These are phyloP conservation scores for Xerocomellus amylosporus DNA, from an alignment of 768 basidiomycete genomes.

Conservation along the genomic window DNA sequence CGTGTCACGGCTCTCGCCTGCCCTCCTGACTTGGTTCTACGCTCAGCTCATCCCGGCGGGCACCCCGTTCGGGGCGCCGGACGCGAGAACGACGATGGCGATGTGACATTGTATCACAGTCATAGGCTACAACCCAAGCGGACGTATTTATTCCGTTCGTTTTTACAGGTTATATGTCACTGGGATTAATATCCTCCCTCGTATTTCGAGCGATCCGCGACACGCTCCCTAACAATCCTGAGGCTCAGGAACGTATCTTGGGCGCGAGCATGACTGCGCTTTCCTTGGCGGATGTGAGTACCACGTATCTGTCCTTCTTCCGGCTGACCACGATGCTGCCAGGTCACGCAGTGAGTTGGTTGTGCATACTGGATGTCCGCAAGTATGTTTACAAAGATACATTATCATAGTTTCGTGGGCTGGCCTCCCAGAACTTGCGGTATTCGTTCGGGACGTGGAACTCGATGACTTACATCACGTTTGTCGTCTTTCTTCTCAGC, in stretches of 20 bases:
- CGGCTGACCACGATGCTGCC: conserved; percentile 1
- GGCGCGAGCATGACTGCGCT: conserved; percentile 61
- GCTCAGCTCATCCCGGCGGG: conserved; percentile 56
- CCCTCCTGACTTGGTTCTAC: conserved; percentile 59
- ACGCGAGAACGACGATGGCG: conserved; percentile 55
- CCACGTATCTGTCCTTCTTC: neutral
- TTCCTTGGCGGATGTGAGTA: conserved; percentile 66
- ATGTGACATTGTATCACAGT: conserved; percentile 59
- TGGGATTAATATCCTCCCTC: conserved; percentile 62
- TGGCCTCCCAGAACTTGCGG: conserved; percentile 56
- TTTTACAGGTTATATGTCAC: conserved; percentile 53
- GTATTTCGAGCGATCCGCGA: conserved; percentile 68
- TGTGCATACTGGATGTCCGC: neutral
- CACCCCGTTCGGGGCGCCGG: conserved; percentile 32
- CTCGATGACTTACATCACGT: conserved; percentile 66
- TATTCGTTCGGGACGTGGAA: conserved; percentile 60
- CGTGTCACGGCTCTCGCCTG: conserved; percentile 35
- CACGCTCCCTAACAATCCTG: conserved; percentile 51
- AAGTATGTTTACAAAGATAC: conserved; percentile 7
- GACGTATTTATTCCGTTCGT: neutral
- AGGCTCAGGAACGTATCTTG: conserved; percentile 65
- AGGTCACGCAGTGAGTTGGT: conserved; percentile 61
- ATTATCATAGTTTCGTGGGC: conserved; percentile 59
- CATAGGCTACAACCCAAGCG: neutral
- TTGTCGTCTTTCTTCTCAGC: conserved; percentile 52